Evolutionary conservation across 768 basidiomycete genomes (phyloP).

Genomic region (Naganishia antarctica): DNA sequence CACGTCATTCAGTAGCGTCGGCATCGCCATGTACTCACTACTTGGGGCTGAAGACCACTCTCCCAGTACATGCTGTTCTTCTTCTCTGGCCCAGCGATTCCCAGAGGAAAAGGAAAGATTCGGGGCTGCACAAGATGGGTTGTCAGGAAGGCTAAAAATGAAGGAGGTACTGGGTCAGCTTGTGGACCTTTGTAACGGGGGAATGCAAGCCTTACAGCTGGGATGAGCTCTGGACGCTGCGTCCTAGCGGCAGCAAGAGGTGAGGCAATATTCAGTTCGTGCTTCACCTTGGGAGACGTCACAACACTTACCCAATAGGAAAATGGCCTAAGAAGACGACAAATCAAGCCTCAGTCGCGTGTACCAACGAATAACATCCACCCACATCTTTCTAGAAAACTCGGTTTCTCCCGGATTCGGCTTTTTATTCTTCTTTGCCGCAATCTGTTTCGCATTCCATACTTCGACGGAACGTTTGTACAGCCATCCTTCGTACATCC

Average conservation of each 20-base stretch:
- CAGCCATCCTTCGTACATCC: slow-evolving; percentile 24
- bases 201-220: slow-evolving; percentile 10
- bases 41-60: slow-evolving; percentile 26
- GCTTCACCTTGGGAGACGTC: too few relatives aligned
- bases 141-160: slow-evolving; percentile 25
- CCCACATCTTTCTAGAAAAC: slow-evolving; percentile 26
- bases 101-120: slow-evolving; percentile 29
- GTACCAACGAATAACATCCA: not conserved
- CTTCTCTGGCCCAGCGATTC: slow-evolving; percentile 24
- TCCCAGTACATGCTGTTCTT: slow-evolving; percentile 27
- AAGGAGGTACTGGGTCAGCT: too few relatives aligned
- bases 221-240: slow-evolving; percentile 28
- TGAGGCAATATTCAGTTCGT: not conserved
- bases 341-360: not conserved
- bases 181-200: not conserved
- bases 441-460: slow-evolving; percentile 29
- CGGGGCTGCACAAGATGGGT: slow-evolving; percentile 22
- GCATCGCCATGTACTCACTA: slow-evolving; percentile 14
- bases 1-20: not conserved
- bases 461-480: slow-evolving; percentile 22
- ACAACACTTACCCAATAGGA: slow-evolving; percentile 29
- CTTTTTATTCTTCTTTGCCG: slow-evolving; percentile 15
- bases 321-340: slow-evolving; percentile 22
- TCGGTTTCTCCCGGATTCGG: slow-evolving; percentile 29
- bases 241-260: slow-evolving; percentile 1